Percentiles rank a stretch among this genome's conserved stretches.
Conservation (phyloP, 2,329 filamentous ascomycete species). For the Botrytis tulipae region DNA sequence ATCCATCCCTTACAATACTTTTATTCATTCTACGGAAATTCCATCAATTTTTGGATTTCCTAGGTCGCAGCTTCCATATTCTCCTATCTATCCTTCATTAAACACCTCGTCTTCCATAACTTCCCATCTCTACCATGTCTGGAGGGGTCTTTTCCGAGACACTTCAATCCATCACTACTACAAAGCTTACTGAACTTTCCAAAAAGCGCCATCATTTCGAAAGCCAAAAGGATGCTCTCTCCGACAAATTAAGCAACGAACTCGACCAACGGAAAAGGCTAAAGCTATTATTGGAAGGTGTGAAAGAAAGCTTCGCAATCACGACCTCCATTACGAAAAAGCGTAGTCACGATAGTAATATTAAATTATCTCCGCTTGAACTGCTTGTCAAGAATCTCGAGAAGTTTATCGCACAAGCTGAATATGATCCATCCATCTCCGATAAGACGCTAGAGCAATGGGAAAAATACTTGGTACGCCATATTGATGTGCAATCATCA, state of each 20-base stretch:
- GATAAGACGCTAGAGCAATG: conserved; percentile 46
- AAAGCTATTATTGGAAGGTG: conserved; percentile 37
- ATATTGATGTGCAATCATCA: conserved; percentile 49
- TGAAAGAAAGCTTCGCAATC: conserved; percentile 38
- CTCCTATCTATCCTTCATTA: neutral
- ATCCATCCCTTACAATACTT: neutral
- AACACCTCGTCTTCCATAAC: neutral
- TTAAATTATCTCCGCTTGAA: conserved; percentile 24
- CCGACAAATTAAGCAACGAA: conserved; percentile 37
- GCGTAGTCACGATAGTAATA: conserved; percentile 23
- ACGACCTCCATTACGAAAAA: conserved; percentile 25
- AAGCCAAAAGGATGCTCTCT: conserved; percentile 44
- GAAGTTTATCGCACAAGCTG: conserved; percentile 52
- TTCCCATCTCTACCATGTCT: conserved; percentile 36
- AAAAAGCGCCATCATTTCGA: conserved; percentile 52
- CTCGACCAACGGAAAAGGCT: conserved; percentile 40
- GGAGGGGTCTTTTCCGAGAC: conserved; percentile 48
- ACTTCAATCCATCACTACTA: conserved; percentile 53
- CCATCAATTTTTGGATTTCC: neutral
- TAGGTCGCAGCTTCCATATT: neutral
- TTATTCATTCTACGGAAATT: neutral
- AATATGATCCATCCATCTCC: conserved; percentile 53
- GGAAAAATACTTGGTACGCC: conserved; percentile 47
- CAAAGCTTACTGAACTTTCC: conserved; percentile 56
- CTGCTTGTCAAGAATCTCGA: conserved; percentile 44